Percentiles rank a stretch among this genome's conserved stretches.
Evolutionary conservation across 2,329 filamentous ascomycete species (phyloP).

Genomic region (Lomentospora prolificans): DNA sequence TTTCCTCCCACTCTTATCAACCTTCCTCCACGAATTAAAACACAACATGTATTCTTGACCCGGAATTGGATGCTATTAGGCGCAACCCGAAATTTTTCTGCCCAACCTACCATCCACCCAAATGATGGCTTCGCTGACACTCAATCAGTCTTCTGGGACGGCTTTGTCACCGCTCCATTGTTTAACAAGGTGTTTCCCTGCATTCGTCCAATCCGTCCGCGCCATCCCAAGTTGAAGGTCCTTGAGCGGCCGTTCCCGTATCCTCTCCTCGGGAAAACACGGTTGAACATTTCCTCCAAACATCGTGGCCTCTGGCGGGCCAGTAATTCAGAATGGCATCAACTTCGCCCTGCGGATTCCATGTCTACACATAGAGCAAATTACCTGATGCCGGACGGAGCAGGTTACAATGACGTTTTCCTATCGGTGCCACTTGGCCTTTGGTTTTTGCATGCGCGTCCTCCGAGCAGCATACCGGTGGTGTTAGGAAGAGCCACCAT

Average conservation of each 20-base stretch:
- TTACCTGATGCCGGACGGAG: not conserved
- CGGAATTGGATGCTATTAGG: not conserved
- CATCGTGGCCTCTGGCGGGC: conserved; percentile 5
- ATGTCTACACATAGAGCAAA: not conserved
- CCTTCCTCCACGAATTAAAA: not conserved
- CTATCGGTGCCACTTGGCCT: not conserved
- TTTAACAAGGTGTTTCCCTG: conserved; percentile 6
- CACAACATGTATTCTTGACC: not conserved
- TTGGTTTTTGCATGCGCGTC: not conserved
- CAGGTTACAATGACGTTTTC: not conserved
- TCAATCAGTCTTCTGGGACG: no score
- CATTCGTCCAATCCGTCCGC: not conserved
- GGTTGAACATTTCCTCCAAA: not conserved
- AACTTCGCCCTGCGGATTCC: not conserved
- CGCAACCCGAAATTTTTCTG: not conserved
- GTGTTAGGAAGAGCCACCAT: not conserved
- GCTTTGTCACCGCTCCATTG: conserved; percentile 2
- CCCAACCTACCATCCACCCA: not conserved
- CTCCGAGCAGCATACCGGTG: not conserved
- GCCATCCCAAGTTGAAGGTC: not conserved
- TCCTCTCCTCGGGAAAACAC: conserved; percentile 2
- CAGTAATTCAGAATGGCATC: conserved; percentile 3
- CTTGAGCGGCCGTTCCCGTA: not conserved
- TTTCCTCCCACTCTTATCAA: not conserved
- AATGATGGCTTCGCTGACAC: not conserved